phyloP scores from a whole-genome alignment of 2,329 filamentous ascomycete genomes.

The Colletotrichum lentis region DNA sequence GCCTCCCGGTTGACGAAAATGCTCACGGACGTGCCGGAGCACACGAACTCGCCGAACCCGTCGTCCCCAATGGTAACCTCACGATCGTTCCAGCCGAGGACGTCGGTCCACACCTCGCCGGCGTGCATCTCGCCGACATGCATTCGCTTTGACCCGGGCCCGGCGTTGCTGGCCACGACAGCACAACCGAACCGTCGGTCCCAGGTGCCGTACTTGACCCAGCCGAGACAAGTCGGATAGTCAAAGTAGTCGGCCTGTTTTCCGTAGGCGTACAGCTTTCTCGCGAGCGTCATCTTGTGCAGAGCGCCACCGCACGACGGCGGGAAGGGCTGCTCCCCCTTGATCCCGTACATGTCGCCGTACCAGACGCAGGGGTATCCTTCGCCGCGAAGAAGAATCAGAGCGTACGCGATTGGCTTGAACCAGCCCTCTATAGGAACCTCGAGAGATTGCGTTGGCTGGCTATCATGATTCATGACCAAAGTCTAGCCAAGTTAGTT shows the following conservation, averaged over 20 bases:
- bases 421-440: slow-evolving; percentile 71
- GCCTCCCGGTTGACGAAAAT: slow-evolving; percentile 68
- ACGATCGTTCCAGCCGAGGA: slow-evolving; percentile 63
- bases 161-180: slow-evolving; percentile 64
- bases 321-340: slow-evolving; percentile 54
- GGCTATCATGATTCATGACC: slow-evolving; percentile 76
- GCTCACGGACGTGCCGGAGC: slow-evolving; percentile 61
- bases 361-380: slow-evolving; percentile 76
- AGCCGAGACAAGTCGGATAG: slow-evolving; percentile 68
- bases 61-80: slow-evolving; percentile 67
- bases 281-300: slow-evolving; percentile 65
- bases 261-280: slow-evolving; percentile 74
- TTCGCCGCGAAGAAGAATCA: slow-evolving; percentile 71
- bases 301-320: slow-evolving; percentile 64
- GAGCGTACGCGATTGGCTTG: slow-evolving; percentile 74
- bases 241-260: slow-evolving; percentile 71
- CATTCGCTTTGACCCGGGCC: slow-evolving; percentile 65
- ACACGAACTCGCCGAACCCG: slow-evolving; percentile 68
- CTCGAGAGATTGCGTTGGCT: slow-evolving; percentile 52
- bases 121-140: slow-evolving; percentile 66
- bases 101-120: slow-evolving; percentile 71
- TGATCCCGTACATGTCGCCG: slow-evolving; percentile 73
- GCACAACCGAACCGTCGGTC: slow-evolving; percentile 61
- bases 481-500: slow-evolving; percentile 58
- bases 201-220: slow-evolving; percentile 60